These are phyloP conservation scores for Simmondsia chinensis DNA, from an alignment of 148 eudicot genomes.

Conservation along the genomic window DNA sequence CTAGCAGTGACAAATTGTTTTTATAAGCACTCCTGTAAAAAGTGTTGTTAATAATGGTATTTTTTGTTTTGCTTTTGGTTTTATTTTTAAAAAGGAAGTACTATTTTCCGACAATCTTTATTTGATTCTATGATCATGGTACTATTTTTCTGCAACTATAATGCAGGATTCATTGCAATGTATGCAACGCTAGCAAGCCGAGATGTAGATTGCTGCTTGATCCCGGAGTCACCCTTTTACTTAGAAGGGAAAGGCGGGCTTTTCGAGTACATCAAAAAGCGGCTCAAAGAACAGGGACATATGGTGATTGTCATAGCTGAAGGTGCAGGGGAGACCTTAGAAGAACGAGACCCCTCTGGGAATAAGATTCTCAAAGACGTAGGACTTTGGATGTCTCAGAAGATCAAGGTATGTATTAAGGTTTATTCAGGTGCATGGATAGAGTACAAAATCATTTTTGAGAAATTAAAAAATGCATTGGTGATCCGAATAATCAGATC, in stretches of 20 bases:
- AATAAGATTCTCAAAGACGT: slow-evolving; percentile 70
- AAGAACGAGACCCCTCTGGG: slow-evolving; percentile 68
- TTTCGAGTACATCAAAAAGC: slow-evolving; percentile 55
- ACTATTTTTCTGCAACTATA: neutral
- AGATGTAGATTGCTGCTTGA: slow-evolving; percentile 95
- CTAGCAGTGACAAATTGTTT: too few species aligned
- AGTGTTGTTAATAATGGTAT: too few species aligned
- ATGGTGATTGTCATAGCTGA: slow-evolving; percentile 94
- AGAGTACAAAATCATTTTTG: too few species aligned
- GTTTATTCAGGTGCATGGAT: too few species aligned
- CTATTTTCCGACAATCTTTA: too few species aligned
- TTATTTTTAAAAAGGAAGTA: too few species aligned
- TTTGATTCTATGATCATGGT: too few species aligned
- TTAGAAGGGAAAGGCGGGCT: slow-evolving; percentile 90
- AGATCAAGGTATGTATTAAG: slow-evolving; percentile 47
- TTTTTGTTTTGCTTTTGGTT: too few species aligned
- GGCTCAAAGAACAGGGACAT: slow-evolving; percentile 72
- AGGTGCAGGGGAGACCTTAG: slow-evolving; percentile 73
- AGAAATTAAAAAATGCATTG: too few species aligned
- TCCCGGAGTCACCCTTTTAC: slow-evolving; percentile 85
- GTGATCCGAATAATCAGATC: too few species aligned
- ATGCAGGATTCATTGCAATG: slow-evolving; percentile 89
- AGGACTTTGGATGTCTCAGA: slow-evolving; percentile 80
- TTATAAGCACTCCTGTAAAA: too few species aligned
- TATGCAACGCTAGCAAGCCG: slow-evolving; percentile 88